Base-by-base conservation (phyloP, 108 stramenopile species). In the Cyclostephanos invisitatus region DNA sequence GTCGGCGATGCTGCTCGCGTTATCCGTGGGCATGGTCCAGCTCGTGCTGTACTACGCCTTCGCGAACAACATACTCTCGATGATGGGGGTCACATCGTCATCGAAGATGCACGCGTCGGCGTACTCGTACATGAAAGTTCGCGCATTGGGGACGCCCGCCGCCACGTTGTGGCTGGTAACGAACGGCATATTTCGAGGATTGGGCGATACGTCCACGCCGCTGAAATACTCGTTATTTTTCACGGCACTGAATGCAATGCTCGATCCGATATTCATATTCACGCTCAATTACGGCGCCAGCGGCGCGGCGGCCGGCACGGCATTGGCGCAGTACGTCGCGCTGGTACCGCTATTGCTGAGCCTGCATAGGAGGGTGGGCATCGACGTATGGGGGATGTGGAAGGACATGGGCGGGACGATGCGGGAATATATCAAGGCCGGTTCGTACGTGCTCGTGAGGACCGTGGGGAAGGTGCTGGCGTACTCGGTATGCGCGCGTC, bases 231-330 rank as follows among this genome's bases (percentile, higher is more conserved):
- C 91, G 9, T 44, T 95, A 2, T 25, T 87, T 3, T 95, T 95
- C 70, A 92, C 92, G 3, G 78, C 64, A 0, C 62, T 95, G 64
- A 97, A 97, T 83, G 89, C 83, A 1, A 70, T 89, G 57, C 66
- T 97, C 51, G 94, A 96, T 77, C 95, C 97, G 2, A 51, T 97
- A 3, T 95, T 96, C 63, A 96, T 97, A 47, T 97, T 97, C 70
- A 88, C 83, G 5, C 73, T 85, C 12, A 44, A 68, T 1, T 86
- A 88, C 69, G 97, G 97, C 12, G 91, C 95, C 9, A 87, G 88
- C 62, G 97, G 97, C 21, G 97, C 97, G 20, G 97, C 95, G 24
- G 87, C 89, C 12, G 97, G 94, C 3, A 97, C 97, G 7, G 94
- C 92, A 0, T 37, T 96, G 0, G 91, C 95, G 0, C 95, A 96